These are phyloP conservation scores for Pythium insidiosum DNA, from an alignment of 352 stramenopile species.

Conservation along the genomic window DNA sequence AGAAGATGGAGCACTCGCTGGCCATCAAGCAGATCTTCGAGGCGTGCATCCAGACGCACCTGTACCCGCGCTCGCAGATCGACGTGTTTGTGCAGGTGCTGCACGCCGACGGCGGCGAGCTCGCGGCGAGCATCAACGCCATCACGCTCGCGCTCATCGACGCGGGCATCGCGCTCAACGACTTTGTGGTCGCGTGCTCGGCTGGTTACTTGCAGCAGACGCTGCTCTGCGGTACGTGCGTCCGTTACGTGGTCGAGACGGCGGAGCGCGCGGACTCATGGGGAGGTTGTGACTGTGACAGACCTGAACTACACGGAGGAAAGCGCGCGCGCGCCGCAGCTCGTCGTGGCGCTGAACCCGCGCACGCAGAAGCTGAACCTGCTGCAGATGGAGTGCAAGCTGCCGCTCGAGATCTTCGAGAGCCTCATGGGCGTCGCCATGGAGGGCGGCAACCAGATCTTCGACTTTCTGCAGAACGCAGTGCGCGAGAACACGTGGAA, in stretches of 20 bases:
- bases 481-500: slow-evolving; percentile 83
- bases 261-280: neutral
- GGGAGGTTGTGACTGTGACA: slow-evolving; percentile 10
- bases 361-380: slow-evolving; percentile 81
- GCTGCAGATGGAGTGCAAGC: slow-evolving; percentile 88
- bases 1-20: slow-evolving; percentile 83
- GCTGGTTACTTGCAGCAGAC: slow-evolving; percentile 88
- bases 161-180: slow-evolving; percentile 87
- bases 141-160: slow-evolving; percentile 88
- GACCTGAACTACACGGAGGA: slow-evolving; percentile 90
- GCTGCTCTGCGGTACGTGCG: slow-evolving; percentile 64
- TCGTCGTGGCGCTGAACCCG: slow-evolving; percentile 85
- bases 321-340: slow-evolving; percentile 74
- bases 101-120: slow-evolving; percentile 83
- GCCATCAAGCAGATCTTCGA: slow-evolving; percentile 91
- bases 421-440: slow-evolving; percentile 75
- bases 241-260: neutral
- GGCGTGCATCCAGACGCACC: slow-evolving; percentile 84
- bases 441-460: slow-evolving; percentile 78
- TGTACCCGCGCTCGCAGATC: slow-evolving; percentile 90
- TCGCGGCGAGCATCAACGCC: slow-evolving; percentile 87
- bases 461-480: slow-evolving; percentile 79
- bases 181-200: slow-evolving; percentile 88
- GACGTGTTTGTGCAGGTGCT: slow-evolving; percentile 91
- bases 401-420: slow-evolving; percentile 85